Conservation (phyloP, 805 yeast genomes). For the Naumovozyma dairenensis region DNA sequence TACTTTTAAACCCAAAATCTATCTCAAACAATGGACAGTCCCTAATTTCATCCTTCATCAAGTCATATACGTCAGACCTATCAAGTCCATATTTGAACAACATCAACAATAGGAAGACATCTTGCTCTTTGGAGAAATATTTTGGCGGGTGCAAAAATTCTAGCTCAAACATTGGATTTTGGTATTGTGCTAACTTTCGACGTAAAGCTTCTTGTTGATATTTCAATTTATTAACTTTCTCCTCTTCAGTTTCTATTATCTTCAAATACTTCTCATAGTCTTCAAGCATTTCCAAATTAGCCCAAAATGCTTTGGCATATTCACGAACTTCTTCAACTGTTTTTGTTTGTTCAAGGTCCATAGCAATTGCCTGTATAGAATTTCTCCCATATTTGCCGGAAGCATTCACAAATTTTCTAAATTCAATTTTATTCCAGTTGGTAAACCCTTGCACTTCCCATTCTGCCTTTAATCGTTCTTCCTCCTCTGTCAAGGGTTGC, state of each 20-base stretch:
- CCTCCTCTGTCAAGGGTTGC: constrained; percentile 75
- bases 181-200: constrained; percentile 59
- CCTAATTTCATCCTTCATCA: constrained; percentile 64
- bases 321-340: constrained; percentile 67
- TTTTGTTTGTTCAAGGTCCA: constrained; percentile 70
- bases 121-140: constrained; percentile 81
- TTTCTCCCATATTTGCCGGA: constrained; percentile 77
- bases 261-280: constrained; percentile 76
- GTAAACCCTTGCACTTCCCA: constrained; percentile 58
- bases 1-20: constrained; percentile 77
- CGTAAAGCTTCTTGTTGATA: constrained; percentile 73
- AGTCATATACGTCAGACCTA: constrained; percentile 66
- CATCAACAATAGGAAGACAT: constrained; percentile 74
- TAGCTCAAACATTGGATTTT: constrained; percentile 73
- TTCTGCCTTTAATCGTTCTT: constrained; percentile 51
- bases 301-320: constrained; percentile 78
- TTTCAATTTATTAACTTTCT: constrained; percentile 51
- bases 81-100: constrained; percentile 75
- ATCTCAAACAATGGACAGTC: constrained; percentile 70
- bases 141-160: constrained; percentile 64
- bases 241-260: constrained; percentile 86
- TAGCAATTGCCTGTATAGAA: constrained; percentile 56
- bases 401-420: constrained; percentile 65
- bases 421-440: constrained; percentile 83
- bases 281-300: constrained; percentile 65